These are phyloP conservation scores for Eutrema japonicum DNA, from an alignment of 345 rosid genomes.

Conservation along the genomic window DNA sequence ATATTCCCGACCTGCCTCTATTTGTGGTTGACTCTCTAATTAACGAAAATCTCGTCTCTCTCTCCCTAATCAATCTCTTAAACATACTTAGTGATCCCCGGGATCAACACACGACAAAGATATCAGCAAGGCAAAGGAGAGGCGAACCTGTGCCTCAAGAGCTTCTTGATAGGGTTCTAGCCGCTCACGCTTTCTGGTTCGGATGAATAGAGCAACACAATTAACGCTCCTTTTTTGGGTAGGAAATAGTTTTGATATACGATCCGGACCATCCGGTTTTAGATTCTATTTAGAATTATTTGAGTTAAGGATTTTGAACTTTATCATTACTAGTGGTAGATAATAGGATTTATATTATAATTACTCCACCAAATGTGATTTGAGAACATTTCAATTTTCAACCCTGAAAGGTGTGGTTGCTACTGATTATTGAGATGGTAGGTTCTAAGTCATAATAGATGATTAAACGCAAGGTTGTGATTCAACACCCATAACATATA, in stretches of 20 bases:
- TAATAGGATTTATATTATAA: not conserved
- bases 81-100: too few species aligned
- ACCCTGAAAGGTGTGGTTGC: not conserved
- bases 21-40: too few species aligned
- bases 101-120: slow-evolving; percentile 94
- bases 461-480: not conserved
- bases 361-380: not conserved
- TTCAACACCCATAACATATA: not conserved
- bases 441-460: not conserved
- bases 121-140: slow-evolving; percentile 92
- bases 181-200: slow-evolving; percentile 82
- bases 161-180: slow-evolving; percentile 79
- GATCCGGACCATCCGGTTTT: not conserved
- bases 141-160: slow-evolving; percentile 95
- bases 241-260: not conserved
- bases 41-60: too few species aligned
- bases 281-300: not conserved
- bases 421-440: slow-evolving; percentile 5
- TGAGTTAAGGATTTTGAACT: not conserved
- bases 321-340: not conserved
- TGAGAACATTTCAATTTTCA: too few species aligned
- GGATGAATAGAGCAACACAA: slow-evolving; percentile 11
- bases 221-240: not conserved
- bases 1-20: too few species aligned
- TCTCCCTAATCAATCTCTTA: too few species aligned